A percentile compares a stretch with the other conserved stretches of the same genome.
These are phyloP conservation scores for Trichocladium uniseriatum DNA, from an alignment of 495 filamentous ascomycete species.

Conservation along the genomic window DNA sequence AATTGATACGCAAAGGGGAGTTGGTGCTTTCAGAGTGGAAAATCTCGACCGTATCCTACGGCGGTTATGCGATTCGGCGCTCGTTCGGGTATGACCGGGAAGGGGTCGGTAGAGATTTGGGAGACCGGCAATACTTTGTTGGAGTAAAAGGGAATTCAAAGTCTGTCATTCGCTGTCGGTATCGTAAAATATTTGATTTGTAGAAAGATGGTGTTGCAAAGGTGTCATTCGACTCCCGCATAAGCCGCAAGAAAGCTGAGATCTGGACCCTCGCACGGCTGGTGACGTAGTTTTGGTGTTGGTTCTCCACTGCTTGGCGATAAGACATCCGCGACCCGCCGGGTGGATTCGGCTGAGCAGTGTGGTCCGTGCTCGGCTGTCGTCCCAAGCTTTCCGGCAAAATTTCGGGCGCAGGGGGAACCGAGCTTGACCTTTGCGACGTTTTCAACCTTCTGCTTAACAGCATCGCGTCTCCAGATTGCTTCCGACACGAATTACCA, in stretches of 20 bases:
- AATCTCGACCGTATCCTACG: too few relatives aligned
- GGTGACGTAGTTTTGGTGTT: slow-evolving; percentile 1
- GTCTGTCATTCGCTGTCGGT: too few relatives aligned
- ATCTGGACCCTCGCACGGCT: too few relatives aligned
- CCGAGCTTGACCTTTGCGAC: slow-evolving; percentile 16
- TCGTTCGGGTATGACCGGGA: slow-evolving; percentile 1
- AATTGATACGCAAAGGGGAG: not conserved
- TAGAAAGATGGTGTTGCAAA: not conserved
- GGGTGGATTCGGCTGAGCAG: too few relatives aligned
- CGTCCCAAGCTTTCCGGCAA: slow-evolving; percentile 2
- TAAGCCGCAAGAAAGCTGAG: too few relatives aligned
- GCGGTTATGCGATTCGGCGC: too few relatives aligned
- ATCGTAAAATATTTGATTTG: too few relatives aligned
- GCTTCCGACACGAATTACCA: slow-evolving; percentile 25
- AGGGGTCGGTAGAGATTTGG: not conserved
- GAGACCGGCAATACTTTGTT: too few relatives aligned
- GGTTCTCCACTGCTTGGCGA: not conserved
- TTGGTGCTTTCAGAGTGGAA: not conserved
- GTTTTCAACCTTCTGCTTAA: slow-evolving; percentile 12
- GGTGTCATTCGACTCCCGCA: too few relatives aligned
- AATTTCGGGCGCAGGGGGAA: slow-evolving; percentile 10
- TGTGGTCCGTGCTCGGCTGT: not conserved
- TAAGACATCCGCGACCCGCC: not conserved
- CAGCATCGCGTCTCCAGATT: slow-evolving; percentile 15
- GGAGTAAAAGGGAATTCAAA: too few relatives aligned